A percentile compares a stretch with the other conserved stretches of the same genome.
Conservation (phyloP, 805 yeast species). For the Kazachstania viticola region DNA sequence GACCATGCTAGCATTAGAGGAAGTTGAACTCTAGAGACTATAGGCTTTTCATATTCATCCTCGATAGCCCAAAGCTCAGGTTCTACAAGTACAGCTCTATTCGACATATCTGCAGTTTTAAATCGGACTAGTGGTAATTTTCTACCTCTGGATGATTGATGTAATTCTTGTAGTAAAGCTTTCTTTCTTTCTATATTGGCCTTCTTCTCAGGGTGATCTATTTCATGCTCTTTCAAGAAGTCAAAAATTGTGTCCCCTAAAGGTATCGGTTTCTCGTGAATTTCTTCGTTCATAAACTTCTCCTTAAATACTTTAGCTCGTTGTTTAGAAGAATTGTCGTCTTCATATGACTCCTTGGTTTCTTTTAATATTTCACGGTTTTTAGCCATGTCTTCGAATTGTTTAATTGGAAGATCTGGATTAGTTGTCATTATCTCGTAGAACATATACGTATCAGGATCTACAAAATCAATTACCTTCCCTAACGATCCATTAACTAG, state of each 20-base stretch:
- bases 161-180: conserved; percentile 32
- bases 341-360: conserved; percentile 9
- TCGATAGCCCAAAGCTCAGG: conserved; percentile 77
- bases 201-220: conserved; percentile 19
- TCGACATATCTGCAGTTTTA: conserved; percentile 53
- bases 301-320: conserved; percentile 18
- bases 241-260: conserved; percentile 40
- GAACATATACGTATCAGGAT: conserved; percentile 37
- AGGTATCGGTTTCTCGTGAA: conserved; percentile 5
- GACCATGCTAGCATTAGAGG: conserved; percentile 97
- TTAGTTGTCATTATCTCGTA: conserved; percentile 18
- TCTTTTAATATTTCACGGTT: conserved; percentile 3
- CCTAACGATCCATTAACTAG: conserved; percentile 75
- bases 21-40: conserved; percentile 67
- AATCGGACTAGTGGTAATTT: conserved; percentile 73
- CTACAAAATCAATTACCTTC: conserved; percentile 48
- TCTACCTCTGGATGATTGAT: conserved; percentile 32
- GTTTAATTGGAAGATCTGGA: conserved; percentile 7
- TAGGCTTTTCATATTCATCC: conserved; percentile 54
- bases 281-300: conserved; percentile 10
- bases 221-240: conserved; percentile 27
- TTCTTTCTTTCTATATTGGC: conserved; percentile 37
- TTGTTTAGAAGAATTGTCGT: conserved; percentile 12
- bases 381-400: conserved; percentile 8
- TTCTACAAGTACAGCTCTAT: conserved; percentile 65